Base-by-base conservation (phyloP, 2,329 filamentous ascomycete genomes). In the Phialemonium atrogriseum region DNA sequence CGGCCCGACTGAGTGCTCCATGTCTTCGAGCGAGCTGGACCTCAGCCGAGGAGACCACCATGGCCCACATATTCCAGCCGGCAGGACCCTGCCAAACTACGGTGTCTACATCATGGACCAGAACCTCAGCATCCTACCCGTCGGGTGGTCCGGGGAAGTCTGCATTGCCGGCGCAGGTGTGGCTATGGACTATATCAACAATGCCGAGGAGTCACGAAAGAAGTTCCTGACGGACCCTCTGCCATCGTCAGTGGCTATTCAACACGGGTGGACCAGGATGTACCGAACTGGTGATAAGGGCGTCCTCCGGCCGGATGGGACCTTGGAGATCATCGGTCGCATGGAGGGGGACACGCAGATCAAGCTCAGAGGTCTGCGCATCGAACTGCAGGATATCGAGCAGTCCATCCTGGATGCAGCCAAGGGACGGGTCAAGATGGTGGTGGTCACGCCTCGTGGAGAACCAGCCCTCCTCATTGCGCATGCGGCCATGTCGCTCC, bases 351-450 rank as follows among this genome's bases (percentile, higher is more conserved):
- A 64, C 36, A 50, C 45, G 5, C 54, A 60, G 27, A 45, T 64
- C 33, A 66, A 66, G 40, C 42, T 65, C 2, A 44, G 51, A 6
- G 60, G 61, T 0, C 29, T 59, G 10, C 49, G 62, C 3, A 54
- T 68, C 16, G 64, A 70, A 8, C 44, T 69, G 1, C 40, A 45
- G 9, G 65, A 68, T 10, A 52, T 70, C 35, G 36, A 16, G 35
- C 18, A 10, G 41, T 42, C 2, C 13, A 27, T 34, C 18, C 14
- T 33, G 10, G 16, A 26, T 7, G n/a, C 19, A 7, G 27, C 32
- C 24, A 12, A 23, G 20, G 30, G 34, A 14, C 14, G 7, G 14
- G 14, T 30, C 12, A 22, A 15, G 11, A 13, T 10, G 11, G 34
- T 20, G 10, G 34, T 36, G 6, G 34, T 30, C 20, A 24, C 34